These are phyloP conservation scores for Cercospora citrullina DNA, from an alignment of 2,329 filamentous ascomycete species.

Conservation along the genomic window DNA sequence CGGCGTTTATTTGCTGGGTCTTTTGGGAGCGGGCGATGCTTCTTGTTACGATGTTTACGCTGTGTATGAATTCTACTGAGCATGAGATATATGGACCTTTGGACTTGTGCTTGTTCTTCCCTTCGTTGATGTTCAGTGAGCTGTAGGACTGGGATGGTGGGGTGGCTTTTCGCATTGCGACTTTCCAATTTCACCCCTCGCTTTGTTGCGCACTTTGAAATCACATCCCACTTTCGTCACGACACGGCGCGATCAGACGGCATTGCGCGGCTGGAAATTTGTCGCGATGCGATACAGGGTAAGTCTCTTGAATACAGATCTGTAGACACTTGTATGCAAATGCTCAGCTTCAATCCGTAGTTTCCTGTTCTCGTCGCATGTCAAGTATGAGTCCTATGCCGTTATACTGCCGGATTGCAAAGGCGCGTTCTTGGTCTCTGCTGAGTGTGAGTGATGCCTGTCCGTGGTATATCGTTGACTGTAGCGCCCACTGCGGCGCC, in stretches of 20 bases:
- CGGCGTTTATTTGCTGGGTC: not conserved
- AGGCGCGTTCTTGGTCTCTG: too few relatives aligned
- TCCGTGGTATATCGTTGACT: not conserved
- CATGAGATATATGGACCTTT: not conserved
- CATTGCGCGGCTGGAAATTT: not conserved
- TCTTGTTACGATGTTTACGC: not conserved
- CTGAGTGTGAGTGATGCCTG: too few relatives aligned
- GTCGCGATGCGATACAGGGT: not conserved
- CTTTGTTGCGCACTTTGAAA: not conserved
- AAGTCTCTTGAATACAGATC: not conserved
- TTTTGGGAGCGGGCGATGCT: not conserved
- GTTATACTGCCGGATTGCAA: not conserved
- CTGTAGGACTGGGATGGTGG: not conserved
- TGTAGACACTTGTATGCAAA: not conserved
- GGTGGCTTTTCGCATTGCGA: not conserved
- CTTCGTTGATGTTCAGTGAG: not conserved
- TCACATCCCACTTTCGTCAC: not conserved
- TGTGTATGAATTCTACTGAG: not conserved
- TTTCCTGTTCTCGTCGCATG: not conserved
- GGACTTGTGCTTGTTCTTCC: not conserved
- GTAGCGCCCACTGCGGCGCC: not conserved
- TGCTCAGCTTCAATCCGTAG: not conserved
- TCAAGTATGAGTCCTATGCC: not conserved
- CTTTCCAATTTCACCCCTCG: not conserved
- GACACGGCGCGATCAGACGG: not conserved